phyloP scores from a whole-genome alignment of 306 rosid genomes.

The Rosa chinensis region DNA sequence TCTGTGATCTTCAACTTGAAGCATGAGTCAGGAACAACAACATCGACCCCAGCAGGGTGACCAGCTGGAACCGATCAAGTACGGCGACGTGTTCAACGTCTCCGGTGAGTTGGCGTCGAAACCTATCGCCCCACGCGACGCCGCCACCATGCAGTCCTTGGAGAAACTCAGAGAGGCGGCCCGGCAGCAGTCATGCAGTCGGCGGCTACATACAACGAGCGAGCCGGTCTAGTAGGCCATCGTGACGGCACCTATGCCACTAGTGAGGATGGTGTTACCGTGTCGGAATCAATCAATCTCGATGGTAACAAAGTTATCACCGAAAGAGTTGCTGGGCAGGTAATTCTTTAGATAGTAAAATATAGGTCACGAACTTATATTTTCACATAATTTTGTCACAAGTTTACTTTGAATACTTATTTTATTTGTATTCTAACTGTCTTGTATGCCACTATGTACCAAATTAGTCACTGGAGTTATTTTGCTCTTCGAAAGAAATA shows the following conservation, averaged over 20 bases:
- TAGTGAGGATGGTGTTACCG: slow-evolving; percentile 38
- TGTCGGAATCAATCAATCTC: slow-evolving; percentile 27
- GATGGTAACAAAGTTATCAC: slow-evolving; percentile 38
- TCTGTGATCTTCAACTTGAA: not conserved
- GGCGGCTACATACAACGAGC: slow-evolving; percentile 42
- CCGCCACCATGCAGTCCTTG: slow-evolving; percentile 56
- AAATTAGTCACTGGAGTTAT: not conserved
- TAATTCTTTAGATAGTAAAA: not conserved
- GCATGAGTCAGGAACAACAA: slow-evolving; percentile 42
- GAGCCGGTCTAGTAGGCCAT: slow-evolving; percentile 28
- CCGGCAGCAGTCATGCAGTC: slow-evolving; percentile 70
- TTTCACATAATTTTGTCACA: no score
- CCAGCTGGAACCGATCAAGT: slow-evolving; percentile 43
- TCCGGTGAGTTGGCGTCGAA: slow-evolving; percentile 49
- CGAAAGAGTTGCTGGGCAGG: slow-evolving; percentile 48
- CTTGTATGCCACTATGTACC: not conserved
- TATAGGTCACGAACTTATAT: not conserved
- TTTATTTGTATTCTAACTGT: not conserved
- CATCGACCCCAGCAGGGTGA: slow-evolving; percentile 14
- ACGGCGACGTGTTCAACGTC: slow-evolving; percentile 64
- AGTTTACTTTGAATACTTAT: not conserved
- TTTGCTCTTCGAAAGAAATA: not conserved
- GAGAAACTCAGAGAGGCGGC: slow-evolving; percentile 54
- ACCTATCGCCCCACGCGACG: slow-evolving; percentile 47
- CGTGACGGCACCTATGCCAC: slow-evolving; percentile 29